A percentile compares a stretch with the other conserved stretches of the same genome.
These are phyloP conservation scores for Cordyceps cateniannulata DNA, from an alignment of 2,329 filamentous ascomycete species.

Conservation along the genomic window DNA sequence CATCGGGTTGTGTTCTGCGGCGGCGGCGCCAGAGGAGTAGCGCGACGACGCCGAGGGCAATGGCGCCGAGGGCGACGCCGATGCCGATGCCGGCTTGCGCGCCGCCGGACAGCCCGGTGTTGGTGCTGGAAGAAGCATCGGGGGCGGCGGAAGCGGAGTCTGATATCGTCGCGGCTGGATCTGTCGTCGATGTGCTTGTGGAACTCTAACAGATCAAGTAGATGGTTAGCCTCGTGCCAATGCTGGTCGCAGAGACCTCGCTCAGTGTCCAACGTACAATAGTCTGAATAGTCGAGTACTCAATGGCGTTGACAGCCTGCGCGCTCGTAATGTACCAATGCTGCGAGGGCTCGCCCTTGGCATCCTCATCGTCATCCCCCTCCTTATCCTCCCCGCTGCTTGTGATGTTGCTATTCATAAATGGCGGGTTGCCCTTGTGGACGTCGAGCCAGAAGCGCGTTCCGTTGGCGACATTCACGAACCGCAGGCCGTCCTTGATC, in stretches of 20 bases:
- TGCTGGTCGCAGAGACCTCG: neutral
- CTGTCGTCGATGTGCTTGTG: slow-evolving; percentile 1
- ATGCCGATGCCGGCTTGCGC: slow-evolving; percentile 26
- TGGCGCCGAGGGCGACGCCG: slow-evolving; percentile 21
- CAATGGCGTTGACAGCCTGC: slow-evolving; percentile 23
- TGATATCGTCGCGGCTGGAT: slow-evolving; percentile 6
- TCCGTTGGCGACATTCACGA: slow-evolving; percentile 27
- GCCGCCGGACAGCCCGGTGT: slow-evolving; percentile 21
- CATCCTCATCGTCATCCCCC: slow-evolving; percentile 18
- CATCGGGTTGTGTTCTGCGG: neutral
- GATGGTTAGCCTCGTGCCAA: neutral
- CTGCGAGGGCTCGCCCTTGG: slow-evolving; percentile 23
- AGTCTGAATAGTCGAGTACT: slow-evolving; percentile 27
- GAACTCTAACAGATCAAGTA: neutral
- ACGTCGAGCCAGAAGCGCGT: slow-evolving; percentile 27
- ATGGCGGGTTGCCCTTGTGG: slow-evolving; percentile 24
- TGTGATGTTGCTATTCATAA: slow-evolving; percentile 22
- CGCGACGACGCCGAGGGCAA: slow-evolving; percentile 18
- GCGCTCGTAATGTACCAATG: slow-evolving; percentile 29
- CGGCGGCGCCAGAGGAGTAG: slow-evolving; percentile 25
- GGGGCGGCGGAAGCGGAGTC: neutral
- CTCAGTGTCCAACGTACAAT: slow-evolving; percentile 17
- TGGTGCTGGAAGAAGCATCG: neutral
- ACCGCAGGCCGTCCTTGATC: slow-evolving; percentile 23
- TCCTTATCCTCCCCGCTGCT: slow-evolving; percentile 18